phyloP scores from a whole-genome alignment of 495 filamentous ascomycete genomes.

The Daldinia caldariorum region DNA sequence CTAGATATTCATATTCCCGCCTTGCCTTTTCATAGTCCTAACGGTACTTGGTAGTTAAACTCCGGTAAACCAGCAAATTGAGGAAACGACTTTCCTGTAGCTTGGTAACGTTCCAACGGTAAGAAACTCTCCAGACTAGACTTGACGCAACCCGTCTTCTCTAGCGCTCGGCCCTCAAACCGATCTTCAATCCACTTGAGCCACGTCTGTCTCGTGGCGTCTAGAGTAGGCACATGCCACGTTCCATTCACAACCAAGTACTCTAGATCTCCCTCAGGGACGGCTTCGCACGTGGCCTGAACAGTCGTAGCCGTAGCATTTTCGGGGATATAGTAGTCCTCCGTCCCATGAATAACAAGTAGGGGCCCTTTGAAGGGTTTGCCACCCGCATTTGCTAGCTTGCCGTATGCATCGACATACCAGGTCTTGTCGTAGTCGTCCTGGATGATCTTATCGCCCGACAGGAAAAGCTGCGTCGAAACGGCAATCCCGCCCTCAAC shows the following conservation, averaged over 20 bases:
- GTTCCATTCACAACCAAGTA: constrained; percentile 43
- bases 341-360: constrained; percentile 57
- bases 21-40: constrained; percentile 31
- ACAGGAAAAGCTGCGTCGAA: constrained; percentile 40
- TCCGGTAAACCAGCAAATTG: constrained; percentile 47
- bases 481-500: constrained; percentile 45
- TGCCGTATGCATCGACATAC: constrained; percentile 41
- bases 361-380: constrained; percentile 56
- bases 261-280: not conserved
- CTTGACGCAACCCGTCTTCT: constrained; percentile 19
- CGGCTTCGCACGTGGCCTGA: constrained; percentile 46
- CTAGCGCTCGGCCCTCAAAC: constrained; percentile 41
- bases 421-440: constrained; percentile 31
- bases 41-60: constrained; percentile 45
- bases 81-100: constrained; percentile 41
- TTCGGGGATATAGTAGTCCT: constrained; percentile 47
- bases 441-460: constrained; percentile 29
- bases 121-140: constrained; percentile 45
- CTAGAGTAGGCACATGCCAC: constrained; percentile 51
- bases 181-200: constrained; percentile 55
- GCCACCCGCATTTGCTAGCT: constrained; percentile 43
- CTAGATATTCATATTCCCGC: not conserved
- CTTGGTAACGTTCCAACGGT: constrained; percentile 43
- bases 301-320: constrained; percentile 46
- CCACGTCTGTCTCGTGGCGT: constrained; percentile 52